These are phyloP conservation scores for Bryoglossum gracile DNA, from an alignment of 495 filamentous ascomycete species.

Conservation along the genomic window DNA sequence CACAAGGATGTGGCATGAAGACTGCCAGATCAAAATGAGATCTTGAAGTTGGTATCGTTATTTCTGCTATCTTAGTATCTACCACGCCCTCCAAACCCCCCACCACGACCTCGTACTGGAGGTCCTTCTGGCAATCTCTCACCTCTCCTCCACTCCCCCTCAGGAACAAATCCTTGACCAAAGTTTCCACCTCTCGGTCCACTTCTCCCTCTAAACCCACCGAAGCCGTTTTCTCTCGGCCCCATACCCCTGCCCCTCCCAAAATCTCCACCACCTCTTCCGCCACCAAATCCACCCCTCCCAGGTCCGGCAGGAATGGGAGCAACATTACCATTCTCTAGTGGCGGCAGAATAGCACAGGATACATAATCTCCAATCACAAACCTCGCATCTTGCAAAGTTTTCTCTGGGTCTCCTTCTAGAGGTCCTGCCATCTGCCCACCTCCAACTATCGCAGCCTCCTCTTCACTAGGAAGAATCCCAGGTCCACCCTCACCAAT, in stretches of 20 bases:
- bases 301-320: slow-evolving; percentile 34
- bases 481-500: slow-evolving; percentile 56
- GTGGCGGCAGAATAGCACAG: slow-evolving; percentile 70
- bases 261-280: slow-evolving; percentile 33
- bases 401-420: slow-evolving; percentile 49
- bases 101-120: slow-evolving; percentile 14
- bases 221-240: slow-evolving; percentile 24
- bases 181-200: slow-evolving; percentile 31
- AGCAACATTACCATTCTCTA: slow-evolving; percentile 65
- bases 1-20: too few species aligned
- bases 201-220: slow-evolving; percentile 21
- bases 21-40: too few species aligned
- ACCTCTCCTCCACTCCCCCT: slow-evolving; percentile 33
- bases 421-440: slow-evolving; percentile 19
- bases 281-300: slow-evolving; percentile 38
- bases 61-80: slow-evolving; percentile 12
- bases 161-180: slow-evolving; percentile 25
- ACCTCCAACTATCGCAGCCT: slow-evolving; percentile 19
- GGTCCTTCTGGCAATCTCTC: slow-evolving; percentile 30
- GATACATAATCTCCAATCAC: slow-evolving; percentile 85
- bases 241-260: slow-evolving; percentile 32
- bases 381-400: slow-evolving; percentile 66
- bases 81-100: slow-evolving; percentile 15
- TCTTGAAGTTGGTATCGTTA: slow-evolving; percentile 17
- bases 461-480: slow-evolving; percentile 23